Base-by-base conservation (phyloP, 306 rosid genomes). In the Lathyrus tuberosus region DNA sequence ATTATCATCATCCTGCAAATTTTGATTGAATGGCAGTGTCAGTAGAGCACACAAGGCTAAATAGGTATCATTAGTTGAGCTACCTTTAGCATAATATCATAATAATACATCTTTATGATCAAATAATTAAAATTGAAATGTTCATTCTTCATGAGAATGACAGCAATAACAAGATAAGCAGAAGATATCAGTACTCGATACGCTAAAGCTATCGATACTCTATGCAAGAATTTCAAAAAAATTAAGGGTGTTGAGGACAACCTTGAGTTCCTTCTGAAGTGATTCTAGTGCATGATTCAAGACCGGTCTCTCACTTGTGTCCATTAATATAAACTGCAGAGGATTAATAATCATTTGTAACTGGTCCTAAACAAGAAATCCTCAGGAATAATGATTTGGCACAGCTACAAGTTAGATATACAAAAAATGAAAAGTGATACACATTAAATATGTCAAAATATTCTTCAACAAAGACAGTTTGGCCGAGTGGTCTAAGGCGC, bases 251-350 rank as follows among this genome's bases (percentile, higher is more conserved):
- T 5, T 52, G 20, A 49, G 15, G 31, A 56, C 17, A 77, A 89
- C 98, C 96, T 84, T 74, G 31, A 87, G 73, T 62, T 79, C 80
- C 67, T 78, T 78, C 68, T 78, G 81, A 72, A 84, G 77, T 18
- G 82, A 86, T 65, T 76, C 86, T 65, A 87, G 74, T 10, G 46
- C 51, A 68, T 56, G 75, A 67, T 83, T 75, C 71, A 56, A 13
- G 71, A 52, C 62, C 52, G 83, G 65, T 31, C 58, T 53, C 75
- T 84, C 79, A 62, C 75, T 65, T 49, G 60, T 75, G 69, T 80
- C 88, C 81, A 81, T 73, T 70, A 84, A 69, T 77, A 92, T 58
- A 65, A 89, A 80, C 98, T 92, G 95, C 52, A 80, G 59, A 62
- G 63, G 79, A 76, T 75, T 66, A 56, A 62, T 12, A 61, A 75